These are phyloP conservation scores for Suaeda aralocaspica DNA, from an alignment of 148 eudicot genomes.

Conservation along the genomic window DNA sequence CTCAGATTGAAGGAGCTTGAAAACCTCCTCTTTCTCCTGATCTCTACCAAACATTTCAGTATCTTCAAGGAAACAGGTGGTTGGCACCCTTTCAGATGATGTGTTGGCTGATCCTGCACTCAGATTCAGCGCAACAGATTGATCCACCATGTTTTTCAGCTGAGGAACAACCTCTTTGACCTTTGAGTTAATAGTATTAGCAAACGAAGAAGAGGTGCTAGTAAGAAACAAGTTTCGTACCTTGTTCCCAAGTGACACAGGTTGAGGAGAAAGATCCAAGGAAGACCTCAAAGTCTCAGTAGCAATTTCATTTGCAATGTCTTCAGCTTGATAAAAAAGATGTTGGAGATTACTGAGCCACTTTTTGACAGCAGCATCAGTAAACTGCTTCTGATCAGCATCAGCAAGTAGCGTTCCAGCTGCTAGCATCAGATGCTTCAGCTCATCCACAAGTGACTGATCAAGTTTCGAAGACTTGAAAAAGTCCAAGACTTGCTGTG, in stretches of 20 bases:
- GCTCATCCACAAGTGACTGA: background rate
- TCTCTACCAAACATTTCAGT: slow-evolving; percentile 8
- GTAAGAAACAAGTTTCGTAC: background rate
- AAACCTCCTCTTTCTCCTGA: slow-evolving; percentile 3
- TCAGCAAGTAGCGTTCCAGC: slow-evolving; percentile 9
- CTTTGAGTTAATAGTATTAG: background rate
- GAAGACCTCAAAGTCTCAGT: slow-evolving; percentile 1
- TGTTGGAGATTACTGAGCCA: slow-evolving; percentile 17
- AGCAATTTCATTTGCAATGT: slow-evolving; percentile 4
- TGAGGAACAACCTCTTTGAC: background rate
- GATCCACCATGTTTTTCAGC: background rate
- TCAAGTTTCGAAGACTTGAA: background rate
- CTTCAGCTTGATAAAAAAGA: slow-evolving; percentile 2
- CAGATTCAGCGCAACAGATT: background rate
- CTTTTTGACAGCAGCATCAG: background rate
- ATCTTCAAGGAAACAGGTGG: slow-evolving; percentile 6
- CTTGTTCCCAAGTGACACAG: background rate
- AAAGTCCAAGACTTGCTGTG: slow-evolving; percentile 2
- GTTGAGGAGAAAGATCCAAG: background rate
- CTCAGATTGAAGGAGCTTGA: slow-evolving; percentile 7
- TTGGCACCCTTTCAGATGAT: background rate
- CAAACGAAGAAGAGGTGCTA: slow-evolving; percentile 3
- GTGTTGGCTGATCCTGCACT: background rate
- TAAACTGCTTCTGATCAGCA: slow-evolving; percentile 20
- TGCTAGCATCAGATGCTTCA: slow-evolving; percentile 4